Base-by-base conservation (phyloP, 2,329 filamentous ascomycete species). In the Botrytis deweyae region DNA sequence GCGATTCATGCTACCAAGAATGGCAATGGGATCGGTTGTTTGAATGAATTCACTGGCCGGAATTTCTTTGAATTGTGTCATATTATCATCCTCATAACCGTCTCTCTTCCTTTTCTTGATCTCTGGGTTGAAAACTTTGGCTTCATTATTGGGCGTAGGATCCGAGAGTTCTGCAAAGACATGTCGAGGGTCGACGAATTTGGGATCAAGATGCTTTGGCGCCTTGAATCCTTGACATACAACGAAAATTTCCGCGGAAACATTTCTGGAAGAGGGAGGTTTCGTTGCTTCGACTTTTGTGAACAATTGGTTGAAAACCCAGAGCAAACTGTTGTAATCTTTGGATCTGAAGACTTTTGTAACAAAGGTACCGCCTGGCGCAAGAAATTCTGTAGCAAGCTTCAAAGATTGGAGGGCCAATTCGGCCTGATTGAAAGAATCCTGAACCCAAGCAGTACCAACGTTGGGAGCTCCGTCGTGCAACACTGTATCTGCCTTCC, bases 391-490 rank as follows among this genome's bases (percentile, higher is more conserved):
- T 0, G 94, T 97, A 4, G 96, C 96, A 73, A 99, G 86, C 83
- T 97, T 97, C 87, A 99, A 88, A 14, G 93, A 92, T 82, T 97
- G 93, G 72, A 99, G 85, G 20, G 93, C 94, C 70, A 99, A 86
- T 84, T 98, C 95, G 74, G 95, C 96, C 84, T 99, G 96, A 76
- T 95, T 95, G 88, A 97, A 99, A 63, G 96, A 96, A 86, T 99
- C 96, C 84, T 99, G 96, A 62, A 95, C 92, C 96, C 96, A 99
- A 0, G 96, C 95, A 0, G 94, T 95, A 90, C 96, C 96, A 74
- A 99, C 96, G 80, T 99, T 99, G 65, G 96, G 96, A 1, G 96
- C 96, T 84, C 96, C 96, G 82, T 99, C 96, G 84, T 99, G 96
- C 58, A 99, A 87, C 8, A 99, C 96, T 0, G 93, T 94, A 82